A percentile compares a stretch with the other conserved stretches of the same genome.
Evolutionary conservation across 2,329 filamentous ascomycete species (phyloP).

Genomic region (Metarhizium brunneum): DNA sequence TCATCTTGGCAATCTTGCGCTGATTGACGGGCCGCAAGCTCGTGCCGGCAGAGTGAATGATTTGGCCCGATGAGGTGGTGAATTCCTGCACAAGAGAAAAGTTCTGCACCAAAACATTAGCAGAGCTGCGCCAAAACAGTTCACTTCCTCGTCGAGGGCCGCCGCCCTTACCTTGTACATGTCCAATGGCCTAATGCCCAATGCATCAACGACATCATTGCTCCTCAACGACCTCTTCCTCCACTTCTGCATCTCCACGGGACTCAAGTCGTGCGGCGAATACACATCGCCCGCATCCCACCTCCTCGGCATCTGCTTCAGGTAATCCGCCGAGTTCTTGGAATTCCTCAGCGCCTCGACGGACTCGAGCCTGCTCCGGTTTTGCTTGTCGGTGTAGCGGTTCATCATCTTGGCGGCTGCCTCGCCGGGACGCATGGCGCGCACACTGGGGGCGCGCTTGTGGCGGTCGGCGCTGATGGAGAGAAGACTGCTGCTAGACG

Average conservation of each 20-base stretch:
- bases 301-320: slow-evolving; percentile 56
- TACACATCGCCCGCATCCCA: slow-evolving; percentile 81
- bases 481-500: slow-evolving; percentile 15
- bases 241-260: slow-evolving; percentile 76
- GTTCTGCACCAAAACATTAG: slow-evolving; percentile 49
- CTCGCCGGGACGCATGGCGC: slow-evolving; percentile 12
- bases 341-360: slow-evolving; percentile 21
- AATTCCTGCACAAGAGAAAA: slow-evolving; percentile 87
- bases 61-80: slow-evolving; percentile 75
- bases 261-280: slow-evolving; percentile 76
- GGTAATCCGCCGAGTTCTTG: slow-evolving; percentile 40
- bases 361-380: slow-evolving; percentile 23
- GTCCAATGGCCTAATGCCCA: slow-evolving; percentile 71
- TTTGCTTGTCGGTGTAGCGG: slow-evolving; percentile 19
- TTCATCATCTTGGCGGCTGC: slow-evolving; percentile 19
- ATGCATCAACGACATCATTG: slow-evolving; percentile 66
- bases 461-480: slow-evolving; percentile 13
- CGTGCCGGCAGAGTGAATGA: slow-evolving; percentile 66
- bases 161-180: slow-evolving; percentile 66
- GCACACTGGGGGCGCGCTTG: not conserved
- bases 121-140: not conserved
- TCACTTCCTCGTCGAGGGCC: not conserved
- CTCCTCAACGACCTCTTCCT: slow-evolving; percentile 47
- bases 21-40: slow-evolving; percentile 84
- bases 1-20: slow-evolving; percentile 84